A percentile compares a stretch with the other conserved stretches of the same genome.
These are phyloP conservation scores for Naganishia randhawae DNA, from an alignment of 768 basidiomycete genomes.

Conservation along the genomic window DNA sequence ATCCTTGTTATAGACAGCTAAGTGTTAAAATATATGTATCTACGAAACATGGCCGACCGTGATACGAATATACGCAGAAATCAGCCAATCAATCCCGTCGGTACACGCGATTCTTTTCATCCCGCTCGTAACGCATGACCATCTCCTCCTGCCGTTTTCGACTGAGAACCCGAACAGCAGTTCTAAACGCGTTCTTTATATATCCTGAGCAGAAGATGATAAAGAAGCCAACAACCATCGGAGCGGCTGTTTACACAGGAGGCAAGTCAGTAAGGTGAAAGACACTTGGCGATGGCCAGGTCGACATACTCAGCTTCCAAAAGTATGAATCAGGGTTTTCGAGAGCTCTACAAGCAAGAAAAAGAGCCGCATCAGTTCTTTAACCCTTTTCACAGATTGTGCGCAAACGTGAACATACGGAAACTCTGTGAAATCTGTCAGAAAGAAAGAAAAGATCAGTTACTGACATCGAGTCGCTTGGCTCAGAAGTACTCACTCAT, in stretches of 20 bases:
- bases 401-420: not conserved
- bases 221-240: constrained; percentile 45
- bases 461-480: not conserved
- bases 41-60: too few species aligned
- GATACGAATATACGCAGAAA: not conserved
- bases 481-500: constrained; percentile 11
- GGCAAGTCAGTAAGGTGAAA: not conserved
- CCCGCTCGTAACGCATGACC: constrained; percentile 24
- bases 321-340: constrained; percentile 30
- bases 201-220: constrained; percentile 45
- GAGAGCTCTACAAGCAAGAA: not conserved
- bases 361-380: not conserved
- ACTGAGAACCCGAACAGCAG: constrained; percentile 28
- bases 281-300: not conserved
- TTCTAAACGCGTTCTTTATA: constrained; percentile 34
- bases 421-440: constrained; percentile 2
- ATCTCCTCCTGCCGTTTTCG: constrained; percentile 31
- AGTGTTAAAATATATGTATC: too few species aligned
- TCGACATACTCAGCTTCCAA: constrained; percentile 42
- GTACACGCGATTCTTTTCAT: constrained; percentile 20
- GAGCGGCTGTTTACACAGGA: constrained; percentile 30
- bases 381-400: not conserved
- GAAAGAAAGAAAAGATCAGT: not conserved
- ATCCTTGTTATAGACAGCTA: too few species aligned
- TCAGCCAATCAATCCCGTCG: not conserved